Percentiles rank a stretch among this genome's conserved stretches.
These are phyloP conservation scores for Phyllosticta citribraziliensis DNA, from an alignment of 2,329 filamentous ascomycete species.

Conservation along the genomic window DNA sequence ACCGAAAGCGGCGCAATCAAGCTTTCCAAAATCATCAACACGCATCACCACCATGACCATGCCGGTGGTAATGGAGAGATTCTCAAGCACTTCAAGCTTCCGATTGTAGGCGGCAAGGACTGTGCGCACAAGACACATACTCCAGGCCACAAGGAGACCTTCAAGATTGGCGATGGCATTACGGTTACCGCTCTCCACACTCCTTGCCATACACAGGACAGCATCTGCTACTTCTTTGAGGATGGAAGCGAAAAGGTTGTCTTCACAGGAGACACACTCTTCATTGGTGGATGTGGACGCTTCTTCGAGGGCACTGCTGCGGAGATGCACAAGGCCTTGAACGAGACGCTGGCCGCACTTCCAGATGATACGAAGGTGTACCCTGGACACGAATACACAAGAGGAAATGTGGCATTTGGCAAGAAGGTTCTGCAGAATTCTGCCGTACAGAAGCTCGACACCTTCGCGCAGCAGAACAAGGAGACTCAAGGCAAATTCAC, in stretches of 20 bases:
- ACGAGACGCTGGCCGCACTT: constrained; percentile 68
- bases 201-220: constrained; percentile 96
- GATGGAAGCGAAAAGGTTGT: constrained; percentile 66
- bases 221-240: constrained; percentile 88
- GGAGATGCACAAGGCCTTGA: constrained; percentile 85
- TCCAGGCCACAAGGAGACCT: constrained; percentile 63
- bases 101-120: constrained; percentile 80
- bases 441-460: constrained; percentile 61
- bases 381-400: constrained; percentile 97
- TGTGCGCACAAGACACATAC: constrained; percentile 72
- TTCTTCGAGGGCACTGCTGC: constrained; percentile 89
- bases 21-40: constrained; percentile 85
- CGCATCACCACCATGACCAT: constrained; percentile 93
- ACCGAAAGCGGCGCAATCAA: constrained; percentile 65
- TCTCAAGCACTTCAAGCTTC: constrained; percentile 56
- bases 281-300: constrained; percentile 86
- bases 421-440: constrained; percentile 65
- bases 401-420: constrained; percentile 84
- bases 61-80: constrained; percentile 82
- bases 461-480: constrained; percentile 67
- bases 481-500: constrained; percentile 94
- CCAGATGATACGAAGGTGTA: constrained; percentile 90
- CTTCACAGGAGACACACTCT: constrained; percentile 93
- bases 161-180: constrained; percentile 73
- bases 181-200: constrained; percentile 82